phyloP scores from a whole-genome alignment of 257 asterid species.

The Ilex aquifolium region DNA sequence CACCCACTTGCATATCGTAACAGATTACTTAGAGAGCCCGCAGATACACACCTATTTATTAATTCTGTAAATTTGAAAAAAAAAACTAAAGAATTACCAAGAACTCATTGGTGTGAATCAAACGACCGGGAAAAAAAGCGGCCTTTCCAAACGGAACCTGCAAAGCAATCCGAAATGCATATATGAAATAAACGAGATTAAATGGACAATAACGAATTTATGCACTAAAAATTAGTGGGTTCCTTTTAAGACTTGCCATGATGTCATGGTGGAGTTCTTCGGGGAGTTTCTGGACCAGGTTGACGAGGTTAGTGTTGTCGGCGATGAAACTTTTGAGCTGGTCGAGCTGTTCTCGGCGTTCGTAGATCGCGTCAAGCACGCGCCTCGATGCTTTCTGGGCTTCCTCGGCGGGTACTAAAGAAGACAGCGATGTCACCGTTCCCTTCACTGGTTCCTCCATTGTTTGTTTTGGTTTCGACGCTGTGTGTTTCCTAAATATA shows the following conservation, averaged over 20 bases:
- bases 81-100: slow-evolving; percentile 34
- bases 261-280: slow-evolving; percentile 73
- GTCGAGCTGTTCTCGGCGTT: slow-evolving; percentile 47
- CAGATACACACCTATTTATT: too few species aligned
- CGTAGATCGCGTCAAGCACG: slow-evolving; percentile 50
- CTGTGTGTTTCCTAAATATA: too few species aligned
- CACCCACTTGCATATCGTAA: too few species aligned
- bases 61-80: too few species aligned
- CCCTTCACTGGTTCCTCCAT: slow-evolving; percentile 35
- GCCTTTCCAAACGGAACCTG: slow-evolving; percentile 95
- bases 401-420: slow-evolving; percentile 58
- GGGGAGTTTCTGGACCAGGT: slow-evolving; percentile 72
- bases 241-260: slow-evolving; percentile 36
- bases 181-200: not conserved
- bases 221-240: too few species aligned
- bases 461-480: not conserved
- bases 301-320: slow-evolving; percentile 61
- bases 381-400: slow-evolving; percentile 68
- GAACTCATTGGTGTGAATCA: slow-evolving; percentile 86
- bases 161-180: not conserved
- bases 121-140: slow-evolving; percentile 81
- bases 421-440: slow-evolving; percentile 49
- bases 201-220: too few species aligned
- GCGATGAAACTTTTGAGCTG: slow-evolving; percentile 43
- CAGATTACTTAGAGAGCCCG: too few species aligned